Base-by-base conservation (phyloP, 495 filamentous ascomycete genomes). In the Penicillium mononematosum region DNA sequence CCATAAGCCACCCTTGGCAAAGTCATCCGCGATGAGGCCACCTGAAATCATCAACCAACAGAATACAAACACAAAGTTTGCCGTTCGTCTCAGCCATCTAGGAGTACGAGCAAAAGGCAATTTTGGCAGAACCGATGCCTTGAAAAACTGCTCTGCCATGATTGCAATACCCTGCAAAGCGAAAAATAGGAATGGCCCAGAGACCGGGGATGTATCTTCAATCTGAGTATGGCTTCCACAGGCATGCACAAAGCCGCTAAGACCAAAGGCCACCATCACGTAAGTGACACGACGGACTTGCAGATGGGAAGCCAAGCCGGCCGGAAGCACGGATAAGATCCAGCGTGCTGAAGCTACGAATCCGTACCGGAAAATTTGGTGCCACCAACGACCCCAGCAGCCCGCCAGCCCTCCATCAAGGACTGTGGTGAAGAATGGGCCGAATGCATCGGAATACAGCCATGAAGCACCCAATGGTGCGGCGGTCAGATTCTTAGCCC, bases 381-480 rank as follows among this genome's bases (percentile, higher is more conserved):
- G 91, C 91, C 91, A 96, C 86, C 87, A 95, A 16, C 75, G 79
- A 42, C 87, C 83, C 91, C 91, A 96, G 61, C 86, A 83, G 29
- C 91, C 91, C 8, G 81, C 75, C 1, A 96, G 71, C 0, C 91
- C 90, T 45, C 84, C 71, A 50, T 88, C 80, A 4, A 87, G 64
- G 5, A 93, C 73, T 9, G 74, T 65, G 3, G 55, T 56, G 56
- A 81, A 73, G 44, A 75, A 72, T 1, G 81, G 75, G 14, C 90
- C 91, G 63, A 83, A 89, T 17, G 74, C 63, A 34, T 80, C 76
- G 0, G 89, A 79, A 59, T 92, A 87, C 7, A 85, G 77, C 85
- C 85, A 91, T 1, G 87, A 70, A 50, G 79, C 80, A 5, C 73
- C 77, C 25, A 81, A 74, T 9, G 77, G 77, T 29, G 78, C 77